Evolutionary conservation across 108 stramenopile genomes (phyloP).

Genomic region (Skeletonema tropicum): DNA sequence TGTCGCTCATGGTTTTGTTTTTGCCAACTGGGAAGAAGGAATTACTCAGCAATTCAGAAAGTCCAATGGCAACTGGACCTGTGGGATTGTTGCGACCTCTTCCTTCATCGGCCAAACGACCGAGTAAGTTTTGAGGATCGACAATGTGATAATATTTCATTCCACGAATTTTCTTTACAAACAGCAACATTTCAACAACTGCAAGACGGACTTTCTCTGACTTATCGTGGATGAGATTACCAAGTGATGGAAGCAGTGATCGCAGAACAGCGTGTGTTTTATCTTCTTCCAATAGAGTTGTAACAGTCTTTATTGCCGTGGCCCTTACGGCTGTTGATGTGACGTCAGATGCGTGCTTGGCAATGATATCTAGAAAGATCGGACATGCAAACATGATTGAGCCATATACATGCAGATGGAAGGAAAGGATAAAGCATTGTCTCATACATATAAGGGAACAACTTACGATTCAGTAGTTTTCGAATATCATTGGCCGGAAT

Average conservation of each 20-base stretch:
- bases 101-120: slow-evolving; percentile 77
- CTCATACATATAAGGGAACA: neutral
- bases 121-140: slow-evolving; percentile 82
- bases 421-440: neutral
- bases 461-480: slow-evolving; percentile 81
- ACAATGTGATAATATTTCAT: slow-evolving; percentile 96
- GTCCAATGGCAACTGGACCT: slow-evolving; percentile 64
- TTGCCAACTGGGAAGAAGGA: slow-evolving; percentile 90
- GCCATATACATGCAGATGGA: neutral
- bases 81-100: slow-evolving; percentile 45
- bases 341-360: slow-evolving; percentile 86
- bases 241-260: slow-evolving; percentile 82
- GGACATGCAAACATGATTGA: slow-evolving; percentile 5
- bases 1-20: slow-evolving; percentile 65
- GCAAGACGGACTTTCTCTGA: slow-evolving; percentile 85
- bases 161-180: slow-evolving; percentile 74
- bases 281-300: slow-evolving; percentile 67
- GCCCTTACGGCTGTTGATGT: slow-evolving; percentile 82
- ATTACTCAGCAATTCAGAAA: slow-evolving; percentile 83
- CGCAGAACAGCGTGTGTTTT: slow-evolving; percentile 88
- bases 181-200: slow-evolving; percentile 81
- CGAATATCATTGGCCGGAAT: slow-evolving; percentile 78
- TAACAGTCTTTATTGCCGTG: slow-evolving; percentile 80
- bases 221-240: slow-evolving; percentile 92
- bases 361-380: slow-evolving; percentile 61